Base-by-base conservation (phyloP, 2,329 filamentous ascomycete species). In the Microdochium nivale region DNA sequence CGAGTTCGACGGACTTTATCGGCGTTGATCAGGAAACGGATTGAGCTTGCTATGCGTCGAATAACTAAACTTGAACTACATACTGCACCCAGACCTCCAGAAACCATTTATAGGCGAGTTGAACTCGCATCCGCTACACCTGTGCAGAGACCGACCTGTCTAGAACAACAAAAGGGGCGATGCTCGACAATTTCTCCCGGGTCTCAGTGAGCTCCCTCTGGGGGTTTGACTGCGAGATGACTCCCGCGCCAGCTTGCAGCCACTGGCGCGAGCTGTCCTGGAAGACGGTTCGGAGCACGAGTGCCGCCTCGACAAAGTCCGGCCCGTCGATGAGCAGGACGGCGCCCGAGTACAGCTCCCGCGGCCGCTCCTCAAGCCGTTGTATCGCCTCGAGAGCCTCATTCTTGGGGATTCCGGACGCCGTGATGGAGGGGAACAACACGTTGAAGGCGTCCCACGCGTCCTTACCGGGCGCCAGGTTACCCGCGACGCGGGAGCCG, bases 341-440 rank as follows among this genome's bases (percentile, higher is more conserved):
- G 10, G 53, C 56, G 11, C 57, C 57, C 3, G 55, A 57, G 40
- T 59, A 59, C 14, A 59, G 50, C 50, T 59, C 57, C 24, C 55
- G 33, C 1, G 54, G 55, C 13, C 43, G 48, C 10, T 33, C 23
- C 35, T 59, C 57, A 7, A 58, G 44, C 14, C 43, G 35, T 23
- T 53, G 40, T 21, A 58, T 58, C 1, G 49, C 57, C 7, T 54
- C 49, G 3, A 58, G 40, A 23, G 53, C 51, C 3, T 21, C 25
- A 9, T 43, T 33, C 49, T 59, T 59, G 3, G 56, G 56, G 35
- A 59, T 55, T 1, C 57, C 57, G 11, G 54, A 54, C 1, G 57
- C 57, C 2, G 57, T 59, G 48, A 58, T 59, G 35, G 57, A 55
- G 9, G 57, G 57, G 40, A 59, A 59, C 8, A 59, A 30, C 30